Percentiles rank a stretch among this genome's conserved stretches.
Evolutionary conservation across 805 yeast species (phyloP).

Genomic region (Debaryomyces maramus): DNA sequence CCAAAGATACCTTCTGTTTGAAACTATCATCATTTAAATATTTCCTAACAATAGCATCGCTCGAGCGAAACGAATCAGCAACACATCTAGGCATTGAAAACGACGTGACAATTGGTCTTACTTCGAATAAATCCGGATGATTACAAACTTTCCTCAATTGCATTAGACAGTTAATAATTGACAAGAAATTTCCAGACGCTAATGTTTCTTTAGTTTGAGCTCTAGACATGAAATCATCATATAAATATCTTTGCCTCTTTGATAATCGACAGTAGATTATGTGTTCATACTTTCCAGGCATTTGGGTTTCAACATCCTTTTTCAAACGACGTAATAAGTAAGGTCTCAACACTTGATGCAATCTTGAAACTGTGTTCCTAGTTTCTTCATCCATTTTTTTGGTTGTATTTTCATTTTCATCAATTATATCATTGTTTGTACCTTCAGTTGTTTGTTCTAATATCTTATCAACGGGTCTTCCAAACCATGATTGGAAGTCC

Average conservation of each 20-base stretch:
- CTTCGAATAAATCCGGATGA: slow-evolving; percentile 95
- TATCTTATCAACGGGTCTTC: slow-evolving; percentile 92
- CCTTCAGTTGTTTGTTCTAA: slow-evolving; percentile 66
- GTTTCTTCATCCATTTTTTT: slow-evolving; percentile 69
- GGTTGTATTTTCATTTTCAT: slow-evolving; percentile 37
- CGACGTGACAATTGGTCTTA: slow-evolving; percentile 90
- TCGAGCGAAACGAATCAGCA: slow-evolving; percentile 44
- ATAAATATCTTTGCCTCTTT: slow-evolving; percentile 85
- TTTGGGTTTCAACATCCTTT: slow-evolving; percentile 96
- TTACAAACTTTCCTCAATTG: slow-evolving; percentile 95
- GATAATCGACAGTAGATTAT: slow-evolving; percentile 88
- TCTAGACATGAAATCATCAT: slow-evolving; percentile 96
- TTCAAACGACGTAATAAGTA: slow-evolving; percentile 87
- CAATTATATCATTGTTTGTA: slow-evolving; percentile 42
- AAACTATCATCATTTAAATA: slow-evolving; percentile 17
- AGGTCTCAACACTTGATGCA: slow-evolving; percentile 93
- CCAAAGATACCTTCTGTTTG: slow-evolving; percentile 41
- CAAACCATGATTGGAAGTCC: slow-evolving; percentile 98
- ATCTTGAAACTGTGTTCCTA: slow-evolving; percentile 75
- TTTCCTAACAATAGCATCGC: slow-evolving; percentile 36
- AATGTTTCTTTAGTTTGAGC: slow-evolving; percentile 93
- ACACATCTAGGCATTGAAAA: slow-evolving; percentile 73
- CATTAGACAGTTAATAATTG: slow-evolving; percentile 96
- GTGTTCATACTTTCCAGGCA: slow-evolving; percentile 98
- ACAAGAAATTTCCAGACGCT: slow-evolving; percentile 90